Conservation (phyloP, 1,284 basidiomycete species). For the Marasmius sp. region DNA sequence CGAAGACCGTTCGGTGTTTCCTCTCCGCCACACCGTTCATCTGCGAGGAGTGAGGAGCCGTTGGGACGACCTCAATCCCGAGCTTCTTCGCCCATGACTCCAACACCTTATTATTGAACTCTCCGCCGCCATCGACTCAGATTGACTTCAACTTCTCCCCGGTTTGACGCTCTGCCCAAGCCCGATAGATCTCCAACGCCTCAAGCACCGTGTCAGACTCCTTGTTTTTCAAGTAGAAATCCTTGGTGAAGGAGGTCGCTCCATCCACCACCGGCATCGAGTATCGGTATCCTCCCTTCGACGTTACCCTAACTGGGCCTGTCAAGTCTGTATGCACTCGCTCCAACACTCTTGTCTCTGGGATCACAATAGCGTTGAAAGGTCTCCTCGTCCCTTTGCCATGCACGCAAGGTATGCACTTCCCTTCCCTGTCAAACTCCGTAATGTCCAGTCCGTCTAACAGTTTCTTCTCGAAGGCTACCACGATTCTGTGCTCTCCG, state of each 20-base stretch:
- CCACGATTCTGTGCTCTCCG: not conserved
- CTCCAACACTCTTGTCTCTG: constrained; percentile 3
- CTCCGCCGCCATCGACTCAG: constrained; percentile 10
- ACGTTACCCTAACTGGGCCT: constrained; percentile 6
- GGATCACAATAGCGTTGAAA: not conserved
- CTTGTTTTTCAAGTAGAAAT: constrained; percentile 14
- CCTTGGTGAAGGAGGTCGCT: constrained; percentile 5
- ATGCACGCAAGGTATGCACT: constrained; percentile 4
- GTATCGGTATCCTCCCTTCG: constrained; percentile 10
- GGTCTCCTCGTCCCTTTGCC: not conserved
- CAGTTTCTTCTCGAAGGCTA: not conserved
- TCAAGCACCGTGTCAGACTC: not conserved
- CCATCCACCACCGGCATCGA: constrained; percentile 16
- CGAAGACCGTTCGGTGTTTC: constrained; percentile 16
- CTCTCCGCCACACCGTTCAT: constrained; percentile 12
- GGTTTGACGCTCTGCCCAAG: constrained; percentile 8
- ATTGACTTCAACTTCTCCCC: constrained; percentile 10
- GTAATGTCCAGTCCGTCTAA: constrained; percentile 7
- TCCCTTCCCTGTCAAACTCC: not conserved
- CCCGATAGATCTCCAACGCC: constrained; percentile 6
- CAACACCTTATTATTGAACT: constrained; percentile 3
- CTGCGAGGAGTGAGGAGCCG: constrained; percentile 15
- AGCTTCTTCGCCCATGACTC: not conserved
- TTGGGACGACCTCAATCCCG: constrained; percentile 19
- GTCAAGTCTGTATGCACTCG: constrained; percentile 9